These are phyloP conservation scores for Mortierella antarctica DNA, from an alignment of 192 early-diverging fungal species.

Conservation along the genomic window DNA sequence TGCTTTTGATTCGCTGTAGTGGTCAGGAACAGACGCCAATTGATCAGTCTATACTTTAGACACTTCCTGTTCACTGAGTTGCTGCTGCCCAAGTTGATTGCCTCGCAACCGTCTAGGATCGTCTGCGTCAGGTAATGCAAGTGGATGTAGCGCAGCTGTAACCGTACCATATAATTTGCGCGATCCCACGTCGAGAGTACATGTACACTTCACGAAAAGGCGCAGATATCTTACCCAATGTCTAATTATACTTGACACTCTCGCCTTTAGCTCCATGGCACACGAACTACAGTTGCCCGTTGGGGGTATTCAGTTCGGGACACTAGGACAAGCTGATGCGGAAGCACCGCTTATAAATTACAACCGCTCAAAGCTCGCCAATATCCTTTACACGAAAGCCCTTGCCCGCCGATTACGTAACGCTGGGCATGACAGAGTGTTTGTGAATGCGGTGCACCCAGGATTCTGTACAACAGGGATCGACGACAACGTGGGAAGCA, in stretches of 20 bases:
- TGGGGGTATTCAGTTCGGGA: conserved; percentile 58
- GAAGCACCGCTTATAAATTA: conserved; percentile 53
- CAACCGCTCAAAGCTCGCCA: conserved; percentile 66
- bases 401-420: conserved; percentile 52
- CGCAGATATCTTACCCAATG: not conserved
- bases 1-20: not conserved
- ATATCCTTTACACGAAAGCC: conserved; percentile 60
- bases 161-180: not conserved
- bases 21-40: not conserved
- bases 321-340: conserved; percentile 40
- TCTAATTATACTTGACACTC: conserved; percentile 12
- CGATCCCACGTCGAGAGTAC: not conserved
- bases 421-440: conserved; percentile 39
- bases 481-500: conserved; percentile 2
- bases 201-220: not conserved
- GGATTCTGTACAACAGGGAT: conserved; percentile 39
- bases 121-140: conserved; percentile 56
- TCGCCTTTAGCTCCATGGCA: conserved; percentile 35
- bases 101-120: conserved; percentile 59
- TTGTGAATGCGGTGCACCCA: conserved; percentile 62
- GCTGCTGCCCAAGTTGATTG: conserved; percentile 53
- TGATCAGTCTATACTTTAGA: conserved; percentile 6
- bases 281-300: conserved; percentile 31
- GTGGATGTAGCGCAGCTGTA: not conserved
- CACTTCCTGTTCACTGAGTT: conserved; percentile 54